These are phyloP conservation scores for Funneliformis geosporum DNA, from an alignment of 192 early-diverging fungal genomes.

Conservation along the genomic window DNA sequence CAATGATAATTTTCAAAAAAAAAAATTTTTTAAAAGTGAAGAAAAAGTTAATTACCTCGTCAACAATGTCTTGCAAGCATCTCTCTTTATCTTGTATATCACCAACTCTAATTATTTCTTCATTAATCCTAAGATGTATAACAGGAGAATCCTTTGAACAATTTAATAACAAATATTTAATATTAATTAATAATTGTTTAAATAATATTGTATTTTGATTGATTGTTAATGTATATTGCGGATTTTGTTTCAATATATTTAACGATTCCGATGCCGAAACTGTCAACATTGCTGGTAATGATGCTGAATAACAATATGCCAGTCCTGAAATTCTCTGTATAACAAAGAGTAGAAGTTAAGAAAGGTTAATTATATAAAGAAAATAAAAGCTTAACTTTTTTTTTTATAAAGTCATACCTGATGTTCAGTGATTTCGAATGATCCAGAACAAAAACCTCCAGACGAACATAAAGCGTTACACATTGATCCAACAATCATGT, in stretches of 20 bases:
- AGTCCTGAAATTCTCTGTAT: conserved; percentile 80
- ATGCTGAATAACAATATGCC: conserved; percentile 92
- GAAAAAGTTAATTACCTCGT: conserved; percentile 50
- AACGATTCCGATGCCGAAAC: conserved; percentile 87
- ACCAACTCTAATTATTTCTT: conserved; percentile 33
- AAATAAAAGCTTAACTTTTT: not conserved
- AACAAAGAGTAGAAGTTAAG: not conserved
- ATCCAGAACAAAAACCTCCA: conserved; percentile 90
- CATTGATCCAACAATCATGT: conserved; percentile 88
- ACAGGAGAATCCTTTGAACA: conserved; percentile 64
- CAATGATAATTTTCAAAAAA: not conserved
- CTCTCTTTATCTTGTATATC: conserved; percentile 67
- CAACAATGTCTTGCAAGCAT: conserved; percentile 80
- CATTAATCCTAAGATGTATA: conserved; percentile 71
- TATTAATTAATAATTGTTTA: conserved; percentile 57
- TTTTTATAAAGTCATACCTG: conserved; percentile 17
- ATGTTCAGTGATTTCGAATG: conserved; percentile 86
- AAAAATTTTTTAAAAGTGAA: not conserved
- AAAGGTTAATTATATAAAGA: not conserved
- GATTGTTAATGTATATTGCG: conserved; percentile 53
- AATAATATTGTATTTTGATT: conserved; percentile 65
- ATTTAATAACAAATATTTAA: conserved; percentile 51
- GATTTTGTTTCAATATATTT: conserved; percentile 55
- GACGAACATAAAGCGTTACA: conserved; percentile 74
- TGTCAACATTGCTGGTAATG: conserved; percentile 90